Evolutionary conservation across 2,329 filamentous ascomycete genomes (phyloP), one percentile per base, ranked within the genome.

Genomic region (Trematosphaeria pertusa): DNA sequence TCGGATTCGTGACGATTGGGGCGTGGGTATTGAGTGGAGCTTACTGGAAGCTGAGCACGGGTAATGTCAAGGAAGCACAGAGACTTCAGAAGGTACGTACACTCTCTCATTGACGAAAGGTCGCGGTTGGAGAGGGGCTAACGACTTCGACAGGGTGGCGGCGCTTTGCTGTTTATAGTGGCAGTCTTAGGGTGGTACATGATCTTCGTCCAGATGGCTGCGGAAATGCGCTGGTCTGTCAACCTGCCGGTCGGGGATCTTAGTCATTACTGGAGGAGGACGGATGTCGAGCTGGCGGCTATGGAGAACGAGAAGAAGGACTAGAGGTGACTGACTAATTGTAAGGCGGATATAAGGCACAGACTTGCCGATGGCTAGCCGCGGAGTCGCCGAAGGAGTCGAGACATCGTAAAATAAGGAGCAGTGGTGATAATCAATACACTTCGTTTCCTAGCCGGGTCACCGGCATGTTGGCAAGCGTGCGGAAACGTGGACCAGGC

Each of bases 141-240:
- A 58, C 26, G 4, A 5, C 12, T 19, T 7, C 1, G 2, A 17
- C 3, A 73, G 70, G 58, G 67, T 46, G 71, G 70, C 15, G 71
- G 67, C 20, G 70, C 70, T 5, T 34, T 73, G 4, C 44, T 73
- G 4, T 81, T 82, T 46, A 63, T 79, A 1, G 75, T 79, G 1
- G 77, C 73, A 0, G 17, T 73, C 0, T 54, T 81, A 4, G 79
- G 79, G 1, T 82, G 78, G 75, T 81, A 81, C 49, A 78, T 81
- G 65, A 75, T 76, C 8, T 74, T 81, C 37, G 78, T 80, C 4
- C 81, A 81, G 46, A 80, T 81, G 75, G 73, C 75, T 1, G 76
- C 73, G 3, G 79, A 82, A 65, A 81, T 81, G 77, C 70, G 78
- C 3, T 74, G 81, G 42, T 73, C 74, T 0, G 49, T 81, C 28